Base-by-base conservation (phyloP, 805 yeast genomes). In the Kazachstania taianensis region DNA sequence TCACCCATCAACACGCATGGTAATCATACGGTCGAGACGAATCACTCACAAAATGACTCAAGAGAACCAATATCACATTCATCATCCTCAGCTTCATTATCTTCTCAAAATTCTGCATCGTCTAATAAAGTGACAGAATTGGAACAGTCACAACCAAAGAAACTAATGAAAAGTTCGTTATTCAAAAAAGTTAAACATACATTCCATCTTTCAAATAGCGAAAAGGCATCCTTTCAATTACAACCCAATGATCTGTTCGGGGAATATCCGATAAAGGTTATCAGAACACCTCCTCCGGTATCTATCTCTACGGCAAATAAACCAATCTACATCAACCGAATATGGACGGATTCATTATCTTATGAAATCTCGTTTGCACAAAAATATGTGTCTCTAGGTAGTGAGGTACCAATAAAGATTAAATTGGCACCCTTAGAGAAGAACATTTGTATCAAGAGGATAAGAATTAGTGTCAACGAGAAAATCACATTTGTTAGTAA, bases 321-420 rank as follows among this genome's bases (percentile, higher is more conserved):
- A 50, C 85, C 94, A 0, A 73, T 82, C 12, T 81, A 76, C 53
- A 84, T 82, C 22, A 80, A 79, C 52, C 67, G 84, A 43, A 68
- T 75, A 1, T 82, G 94, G 94, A 75, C 77, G 46, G 78, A 81
- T 39, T 55, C 84, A 0, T 57, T 82, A 25, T 75, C 75, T 36
- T 82, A 82, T 54, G 81, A 80, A 45, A 68, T 82, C 7, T 71
- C 85, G 0, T 69, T 82, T 40, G 87, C 86, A 0, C 70, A 69
- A 39, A 82, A 81, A 50, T 82, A 69, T 52, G 74, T 81, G 8
- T 65, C 81, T 2, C 58, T 82, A 32, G 81, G 82, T 2, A 68
- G 76, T 9, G 75, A 70, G 61, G 61, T 61, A 49, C 81, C 58
- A 12, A 61, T 82, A 13, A 78, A 73, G 47, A 66, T 82, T 45